phyloP scores from a whole-genome alignment of 257 asterid species.

The Plantago major region DNA sequence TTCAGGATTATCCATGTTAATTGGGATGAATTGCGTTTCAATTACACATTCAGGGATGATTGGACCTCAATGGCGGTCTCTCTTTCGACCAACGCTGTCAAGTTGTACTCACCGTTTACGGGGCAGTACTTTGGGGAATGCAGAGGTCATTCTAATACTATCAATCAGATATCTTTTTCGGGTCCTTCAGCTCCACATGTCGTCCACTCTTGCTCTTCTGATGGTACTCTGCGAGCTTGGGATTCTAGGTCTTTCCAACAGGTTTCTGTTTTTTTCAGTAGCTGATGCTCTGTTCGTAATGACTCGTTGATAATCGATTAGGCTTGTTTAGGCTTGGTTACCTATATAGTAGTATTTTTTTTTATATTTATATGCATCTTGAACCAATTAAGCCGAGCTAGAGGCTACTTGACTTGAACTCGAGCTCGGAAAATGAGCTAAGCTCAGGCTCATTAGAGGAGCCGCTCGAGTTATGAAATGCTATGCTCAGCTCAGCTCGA shows the following conservation, averaged over 20 bases:
- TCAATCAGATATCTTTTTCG: slow-evolving; percentile 64
- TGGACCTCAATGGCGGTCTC: slow-evolving; percentile 94
- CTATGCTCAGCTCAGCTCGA: no score
- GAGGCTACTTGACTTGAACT: no score
- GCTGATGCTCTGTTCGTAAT: not conserved
- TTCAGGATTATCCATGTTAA: not conserved
- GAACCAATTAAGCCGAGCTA: no score
- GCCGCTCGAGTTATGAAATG: no score
- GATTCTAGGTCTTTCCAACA: slow-evolving; percentile 80
- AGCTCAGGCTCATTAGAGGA: no score
- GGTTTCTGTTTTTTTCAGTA: slow-evolving; percentile 28
- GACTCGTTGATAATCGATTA: no score
- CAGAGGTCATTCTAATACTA: slow-evolving; percentile 62
- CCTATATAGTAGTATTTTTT: no score
- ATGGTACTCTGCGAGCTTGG: slow-evolving; percentile 88
- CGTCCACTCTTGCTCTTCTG: slow-evolving; percentile 79
- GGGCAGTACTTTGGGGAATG: slow-evolving; percentile 89
- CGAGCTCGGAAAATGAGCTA: no score
- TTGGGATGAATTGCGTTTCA: slow-evolving; percentile 1
- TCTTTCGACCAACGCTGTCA: slow-evolving; percentile 78
- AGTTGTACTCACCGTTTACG: slow-evolving; percentile 75
- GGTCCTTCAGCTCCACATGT: slow-evolving; percentile 62
- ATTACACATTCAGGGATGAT: slow-evolving; percentile 48
- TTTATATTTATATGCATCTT: no score
- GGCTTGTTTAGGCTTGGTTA: no score